These are phyloP conservation scores for Pythium rhizo-oryzae DNA, from an alignment of 352 stramenopile species.

Conservation along the genomic window DNA sequence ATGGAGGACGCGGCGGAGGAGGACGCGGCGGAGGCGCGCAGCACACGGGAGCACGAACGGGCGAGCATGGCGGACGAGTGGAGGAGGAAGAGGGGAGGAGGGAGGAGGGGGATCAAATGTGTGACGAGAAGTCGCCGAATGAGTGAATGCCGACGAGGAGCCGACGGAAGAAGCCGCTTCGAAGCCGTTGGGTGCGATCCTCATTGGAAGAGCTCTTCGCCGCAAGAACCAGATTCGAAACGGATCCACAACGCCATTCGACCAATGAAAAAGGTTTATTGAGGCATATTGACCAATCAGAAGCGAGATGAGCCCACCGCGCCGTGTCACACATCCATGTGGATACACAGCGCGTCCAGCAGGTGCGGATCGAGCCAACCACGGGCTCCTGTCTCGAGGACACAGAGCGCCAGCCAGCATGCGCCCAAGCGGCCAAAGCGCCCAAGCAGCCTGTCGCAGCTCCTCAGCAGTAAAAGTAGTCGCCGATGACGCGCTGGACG, in stretches of 20 bases:
- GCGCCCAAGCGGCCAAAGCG: no score
- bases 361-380: not conserved
- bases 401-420: constrained; percentile 10
- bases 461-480: constrained; percentile 32
- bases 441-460: constrained; percentile 1
- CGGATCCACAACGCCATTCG: constrained; percentile 1
- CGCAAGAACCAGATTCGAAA: constrained; percentile 18
- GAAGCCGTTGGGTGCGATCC: not conserved
- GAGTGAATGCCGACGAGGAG: not conserved
- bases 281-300: constrained; percentile 11
- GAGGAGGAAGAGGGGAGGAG: not conserved
- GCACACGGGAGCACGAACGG: constrained; percentile 2
- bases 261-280: constrained; percentile 12
- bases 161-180: not conserved
- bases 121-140: constrained; percentile 3
- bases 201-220: not conserved
- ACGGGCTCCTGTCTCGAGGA: not conserved
- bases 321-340: constrained; percentile 5
- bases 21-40: not conserved
- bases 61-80: constrained; percentile 1
- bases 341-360: not conserved
- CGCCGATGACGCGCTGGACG: constrained; percentile 20
- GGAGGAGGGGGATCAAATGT: not conserved
- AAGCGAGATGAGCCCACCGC: not conserved
- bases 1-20: not conserved